These are phyloP conservation scores for Protomyces pachydermus DNA, from an alignment of 1,139 yeast genomes.

Conservation along the genomic window DNA sequence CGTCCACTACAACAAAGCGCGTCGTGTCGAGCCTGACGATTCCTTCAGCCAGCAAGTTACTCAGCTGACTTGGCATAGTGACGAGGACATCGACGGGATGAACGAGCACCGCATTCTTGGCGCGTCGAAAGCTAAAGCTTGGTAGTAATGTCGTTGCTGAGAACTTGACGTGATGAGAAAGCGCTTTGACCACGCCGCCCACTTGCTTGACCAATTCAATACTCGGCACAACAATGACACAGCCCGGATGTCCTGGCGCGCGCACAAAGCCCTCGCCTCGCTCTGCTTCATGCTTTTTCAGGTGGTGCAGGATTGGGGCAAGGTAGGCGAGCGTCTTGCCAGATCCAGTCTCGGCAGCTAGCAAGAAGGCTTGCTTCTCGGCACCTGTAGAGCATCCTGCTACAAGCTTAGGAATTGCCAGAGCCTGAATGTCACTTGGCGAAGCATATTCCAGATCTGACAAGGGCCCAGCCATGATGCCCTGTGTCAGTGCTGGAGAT, in stretches of 20 bases:
- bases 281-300: constrained; percentile 42
- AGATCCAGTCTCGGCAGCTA: constrained; percentile 95
- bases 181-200: constrained; percentile 49
- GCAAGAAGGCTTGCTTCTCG: constrained; percentile 53
- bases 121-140: constrained; percentile 26
- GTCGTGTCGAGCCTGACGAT: constrained; percentile 32
- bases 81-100: constrained; percentile 67
- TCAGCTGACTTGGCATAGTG: constrained; percentile 60
- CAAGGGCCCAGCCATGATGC: constrained; percentile 55
- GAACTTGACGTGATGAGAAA: constrained; percentile 48
- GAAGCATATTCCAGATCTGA: constrained; percentile 37
- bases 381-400: constrained; percentile 34
- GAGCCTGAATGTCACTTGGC: constrained; percentile 63
- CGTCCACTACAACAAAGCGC: constrained; percentile 74
- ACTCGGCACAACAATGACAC: constrained; percentile 78
- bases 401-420: constrained; percentile 52
- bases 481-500: constrained; percentile 61
- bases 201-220: constrained; percentile 85
- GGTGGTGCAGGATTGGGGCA: constrained; percentile 64
- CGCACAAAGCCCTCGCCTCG: constrained; percentile 33
- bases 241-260: constrained; percentile 44
- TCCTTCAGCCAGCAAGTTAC: constrained; percentile 28
- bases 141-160: constrained; percentile 36
- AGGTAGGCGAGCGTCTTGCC: constrained; percentile 94
- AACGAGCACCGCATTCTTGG: constrained; percentile 29